These are phyloP conservation scores for Phytopythium aichiense DNA, from an alignment of 352 stramenopile genomes.

Conservation along the genomic window DNA sequence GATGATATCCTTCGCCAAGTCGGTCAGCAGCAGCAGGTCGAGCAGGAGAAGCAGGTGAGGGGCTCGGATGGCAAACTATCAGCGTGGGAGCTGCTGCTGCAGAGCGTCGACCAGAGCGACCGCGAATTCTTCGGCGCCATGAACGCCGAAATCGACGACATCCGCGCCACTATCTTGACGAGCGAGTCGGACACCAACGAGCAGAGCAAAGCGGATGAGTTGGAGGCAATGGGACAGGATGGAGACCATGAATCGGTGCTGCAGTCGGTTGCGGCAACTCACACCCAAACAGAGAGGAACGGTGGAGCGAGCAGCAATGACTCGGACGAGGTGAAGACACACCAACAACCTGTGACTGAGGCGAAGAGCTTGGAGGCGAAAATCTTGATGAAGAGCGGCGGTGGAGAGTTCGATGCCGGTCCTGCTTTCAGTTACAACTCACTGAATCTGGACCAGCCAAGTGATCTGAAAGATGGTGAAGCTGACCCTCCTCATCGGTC, in stretches of 20 bases:
- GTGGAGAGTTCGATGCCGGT: too few species aligned
- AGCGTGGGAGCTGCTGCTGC: slow-evolving; percentile 30
- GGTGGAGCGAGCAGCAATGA: neutral
- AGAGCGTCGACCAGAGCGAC: slow-evolving; percentile 34
- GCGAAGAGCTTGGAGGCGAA: too few species aligned
- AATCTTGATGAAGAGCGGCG: too few species aligned
- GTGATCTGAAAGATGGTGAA: too few species aligned
- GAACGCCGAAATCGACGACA: slow-evolving; percentile 21
- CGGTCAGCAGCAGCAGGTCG: neutral
- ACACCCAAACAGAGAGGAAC: neutral
- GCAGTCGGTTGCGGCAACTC: too few species aligned
- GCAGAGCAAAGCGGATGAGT: too few species aligned
- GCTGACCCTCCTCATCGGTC: neutral
- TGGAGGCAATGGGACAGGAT: neutral
- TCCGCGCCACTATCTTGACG: slow-evolving; percentile 19
- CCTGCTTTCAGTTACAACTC: too few species aligned
- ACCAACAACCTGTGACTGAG: too few species aligned
- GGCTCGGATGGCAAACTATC: neutral
- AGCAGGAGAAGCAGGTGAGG: neutral
- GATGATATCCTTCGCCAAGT: slow-evolving; percentile 17
- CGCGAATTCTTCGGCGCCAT: slow-evolving; percentile 36
- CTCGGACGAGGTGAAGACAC: neutral
- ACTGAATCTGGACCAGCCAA: too few species aligned
- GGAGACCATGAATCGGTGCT: neutral
- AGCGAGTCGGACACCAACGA: neutral